Evolutionary conservation across 2,329 filamentous ascomycete species (phyloP).

Genomic region (Beauveria brongniartii): DNA sequence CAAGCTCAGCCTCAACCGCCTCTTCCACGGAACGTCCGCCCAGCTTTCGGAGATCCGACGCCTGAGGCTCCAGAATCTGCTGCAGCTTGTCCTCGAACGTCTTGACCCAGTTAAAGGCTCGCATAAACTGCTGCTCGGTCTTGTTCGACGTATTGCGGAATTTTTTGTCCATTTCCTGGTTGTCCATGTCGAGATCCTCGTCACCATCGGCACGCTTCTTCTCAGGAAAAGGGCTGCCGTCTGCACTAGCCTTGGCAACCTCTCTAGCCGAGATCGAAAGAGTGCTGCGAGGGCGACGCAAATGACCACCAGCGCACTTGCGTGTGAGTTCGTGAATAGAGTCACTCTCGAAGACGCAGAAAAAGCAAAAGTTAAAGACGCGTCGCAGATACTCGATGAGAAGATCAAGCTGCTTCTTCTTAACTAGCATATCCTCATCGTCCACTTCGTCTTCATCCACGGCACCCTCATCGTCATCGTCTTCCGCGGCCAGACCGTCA

Average conservation of each 20-base stretch:
- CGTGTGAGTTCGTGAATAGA: constrained; percentile 91
- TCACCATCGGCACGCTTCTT: constrained; percentile 69
- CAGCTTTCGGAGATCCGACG: constrained; percentile 79
- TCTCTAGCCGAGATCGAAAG: constrained; percentile 75
- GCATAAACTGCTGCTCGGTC: constrained; percentile 82
- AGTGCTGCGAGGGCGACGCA: constrained; percentile 81
- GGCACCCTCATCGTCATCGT: constrained; percentile 71
- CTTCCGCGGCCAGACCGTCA: constrained; percentile 69
- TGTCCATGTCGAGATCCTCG: constrained; percentile 47
- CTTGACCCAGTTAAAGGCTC: constrained; percentile 97
- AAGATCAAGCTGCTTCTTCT: constrained; percentile 96
- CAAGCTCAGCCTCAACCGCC: constrained; percentile 75
- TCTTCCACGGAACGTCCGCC: constrained; percentile 84
- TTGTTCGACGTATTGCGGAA: constrained; percentile 63
- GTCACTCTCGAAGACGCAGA: constrained; percentile 97
- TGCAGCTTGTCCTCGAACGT: constrained; percentile 96
- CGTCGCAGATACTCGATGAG: constrained; percentile 93
- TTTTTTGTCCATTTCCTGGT: constrained; percentile 56
- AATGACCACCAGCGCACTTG: constrained; percentile 95
- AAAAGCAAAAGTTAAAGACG: constrained; percentile 99
- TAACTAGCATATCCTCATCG: constrained; percentile 77
- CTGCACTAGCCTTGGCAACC: constrained; percentile 76
- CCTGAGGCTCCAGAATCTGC: constrained; percentile 85
- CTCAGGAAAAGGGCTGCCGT: constrained; percentile 73
- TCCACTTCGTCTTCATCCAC: constrained; percentile 82